Evolutionary conservation across 2,329 filamentous ascomycete species (phyloP), one percentile per base, ranked within the genome.

Genomic region (Byssochlamys sp.): DNA sequence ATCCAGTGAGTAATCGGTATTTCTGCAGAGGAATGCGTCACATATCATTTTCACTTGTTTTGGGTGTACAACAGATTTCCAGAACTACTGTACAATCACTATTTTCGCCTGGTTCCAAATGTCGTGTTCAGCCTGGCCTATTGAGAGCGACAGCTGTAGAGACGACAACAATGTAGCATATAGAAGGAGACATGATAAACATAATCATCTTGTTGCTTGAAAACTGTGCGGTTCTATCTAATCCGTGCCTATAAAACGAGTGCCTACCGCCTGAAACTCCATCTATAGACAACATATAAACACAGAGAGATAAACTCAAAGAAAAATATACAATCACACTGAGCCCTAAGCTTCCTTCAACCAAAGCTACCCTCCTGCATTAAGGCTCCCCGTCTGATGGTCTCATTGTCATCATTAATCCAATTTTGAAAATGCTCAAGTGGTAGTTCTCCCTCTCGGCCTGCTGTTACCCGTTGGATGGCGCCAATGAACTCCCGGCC

Each of bases 401-500:
- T 6, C 24, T 28, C 39, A 14, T 53, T 11, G 27, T 39, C 24
- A 31, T 11, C 24, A 31, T 54, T 54, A 26, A 54, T 25, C 53
- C 53, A 54, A 12, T 27, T 7, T 25, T 54, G 28, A 19, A 54
- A 39, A 54, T 27, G 24, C 14, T 54, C 28, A 9, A 39, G 29
- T 10, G 14, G 35, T 12, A 24, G 14, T 7, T 39, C 35, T 4
- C 35, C 26, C 14, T 39, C 53, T 19, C 14, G 31, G 19, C 49
- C 12, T 11, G 35, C 45, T 12, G 55, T 53, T 28, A 53, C 58
- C 25, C 39, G 54, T 28, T 55, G 29, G 19, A 63, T 52, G 3
- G 57, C 58, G n/a, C n/a, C 35, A 52, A 53, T 57, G 31, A 61
- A 63, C n/a, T 61, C 56, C 9, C 26, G 27, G 6, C 33, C 58